Base-by-base conservation (phyloP, 192 early-diverging fungal genomes). In the Backusella psychrophila region DNA sequence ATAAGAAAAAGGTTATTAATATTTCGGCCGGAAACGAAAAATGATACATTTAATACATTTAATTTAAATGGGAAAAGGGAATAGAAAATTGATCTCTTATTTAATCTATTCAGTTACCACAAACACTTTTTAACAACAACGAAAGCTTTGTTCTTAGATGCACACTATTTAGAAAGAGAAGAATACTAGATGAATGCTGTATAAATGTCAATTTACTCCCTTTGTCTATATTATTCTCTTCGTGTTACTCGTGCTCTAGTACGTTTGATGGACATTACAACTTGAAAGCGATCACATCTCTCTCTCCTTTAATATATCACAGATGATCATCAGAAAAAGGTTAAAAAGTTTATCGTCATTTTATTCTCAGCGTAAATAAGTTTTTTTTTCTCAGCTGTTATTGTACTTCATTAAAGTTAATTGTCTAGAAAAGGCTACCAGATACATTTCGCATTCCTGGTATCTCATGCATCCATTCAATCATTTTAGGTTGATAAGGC, bases 291-390 rank as follows among this genome's bases (percentile, higher is more conserved):
- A 63, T 63, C 9, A 63, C 9, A 29, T 63, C 56, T 63, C 56
- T 63, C 23, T 63, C 56, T 29, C 56, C 26, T 63, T 63, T 63
- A 63, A 63, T 63, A 29, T 26, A 63, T 29, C 26, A 63, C 11
- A 63, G 56, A 26, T 63, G 56, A 63, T 63, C 56, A 63, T 26
- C 56, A 59, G 23, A 59, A 59, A 59, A 59, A 59, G 53, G 53
- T 26, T 59, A 59, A 59, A 59, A 26, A 59, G 53, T 21, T 59
- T 59, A 26, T 59, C 17, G 8, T 26, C 21, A 59, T 59, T 59
- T 59, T 59, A 59, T 59, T 59, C 53, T 59, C 53, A 59, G 53
- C 53, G 53, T 59, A 59, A 59, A 63, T 63, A 63, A 63, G 9
- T 29, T 63, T 63, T 63, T 12, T 63, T 63, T 29, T 63, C 56